Base-by-base conservation (phyloP, 495 filamentous ascomycete genomes). In the Lophiotrema nucula region DNA sequence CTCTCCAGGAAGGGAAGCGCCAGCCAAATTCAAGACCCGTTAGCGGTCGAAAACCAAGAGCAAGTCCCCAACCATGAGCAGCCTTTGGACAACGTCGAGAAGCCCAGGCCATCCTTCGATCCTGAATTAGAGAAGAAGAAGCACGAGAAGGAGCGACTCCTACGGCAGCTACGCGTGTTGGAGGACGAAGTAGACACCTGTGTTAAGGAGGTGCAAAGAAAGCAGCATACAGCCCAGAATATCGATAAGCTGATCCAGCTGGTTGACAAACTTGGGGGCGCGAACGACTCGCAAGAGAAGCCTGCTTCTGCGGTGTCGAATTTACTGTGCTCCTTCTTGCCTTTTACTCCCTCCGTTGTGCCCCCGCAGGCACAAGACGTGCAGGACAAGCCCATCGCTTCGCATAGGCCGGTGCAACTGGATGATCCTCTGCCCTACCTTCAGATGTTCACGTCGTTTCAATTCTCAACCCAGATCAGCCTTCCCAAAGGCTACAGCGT, bases 391-490 rank as follows among this genome's bases (percentile, higher is more conserved):
- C 53, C 57, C 3, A 41, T 67, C 31, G 66, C 73, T 18, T 83
- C 81, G 0, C 79, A 84, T 64, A 73, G 75, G 47, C 81, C 83
- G 4, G 38, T 83, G 10, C 61, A 74, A 12, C 74, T 84, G 62
- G 73, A 72, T 1, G 77, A 83, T 63, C 78, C 80, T 50, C 69
- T 84, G 2, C 80, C 81, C 5, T 83, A 77, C 63, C 76, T 85
- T 0, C 74, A 79, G 62, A 70, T 77, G 44, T 84, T 86, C 57
- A 79, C 75, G 3, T 77, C 80, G 0, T 67, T 86, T 2, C 67
- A 70, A 21, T 83, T 80, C 57, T 72, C 76, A 4, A 80, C 78
- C 1, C 72, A 69, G 1, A 70, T 81, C 52, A 73, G 73, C 4
- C 64, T 58, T 3, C 22, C 68, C 3, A 27, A 21, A 16, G 16